Evolutionary conservation across 352 stramenopile species (phyloP), one percentile per base, ranked within the genome.

Genomic region (Phytophthora idaei): DNA sequence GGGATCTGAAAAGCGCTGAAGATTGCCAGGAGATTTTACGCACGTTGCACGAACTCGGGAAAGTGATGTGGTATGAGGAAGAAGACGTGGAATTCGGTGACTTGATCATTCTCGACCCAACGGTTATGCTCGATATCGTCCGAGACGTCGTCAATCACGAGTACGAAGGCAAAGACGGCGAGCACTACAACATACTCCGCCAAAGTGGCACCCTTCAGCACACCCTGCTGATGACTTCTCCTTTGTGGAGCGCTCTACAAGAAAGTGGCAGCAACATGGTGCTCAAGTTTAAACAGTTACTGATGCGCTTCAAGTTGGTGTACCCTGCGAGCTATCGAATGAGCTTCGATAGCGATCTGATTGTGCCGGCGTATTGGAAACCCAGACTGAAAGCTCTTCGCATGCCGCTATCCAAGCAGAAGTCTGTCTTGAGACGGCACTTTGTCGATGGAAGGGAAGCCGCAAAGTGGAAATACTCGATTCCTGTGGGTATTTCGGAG

Each of bases 1-100:
- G 10, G 2, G 5, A 42, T 1, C 10, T 42, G 36, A 42, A 8
- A 21, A 29, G 5, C 39, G 28, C 9, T 21, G 7, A 4, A 1
- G 10, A 48, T 3, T 71, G 64, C 37, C 12, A 15, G 5, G 34
- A 41, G 1, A 67, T 74, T 37, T 37, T 74, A 14, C 42, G 21
- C 0, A 15, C 31, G 2, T 21, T 74, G 11, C 54, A 74, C 28
- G 17, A 56, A 10, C 10, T 74, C 2, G 61, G 67, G 0, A 56
- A 74, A 25, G n/a, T 74, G 4, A 31, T 67, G 15, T 74, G 61
- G 67, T 74, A 66, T 10, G 47, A 74, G 29, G 31, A 60, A n/a
- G 14, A 37, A 4, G 36, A 10, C 11, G 21, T 28, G 0, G 25
- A 39, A 6, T 27, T 56, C 0, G 1, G 34, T 2, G 2, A 66